phyloP scores from a whole-genome alignment of 306 rosid species.

The Prunus mongolica region DNA sequence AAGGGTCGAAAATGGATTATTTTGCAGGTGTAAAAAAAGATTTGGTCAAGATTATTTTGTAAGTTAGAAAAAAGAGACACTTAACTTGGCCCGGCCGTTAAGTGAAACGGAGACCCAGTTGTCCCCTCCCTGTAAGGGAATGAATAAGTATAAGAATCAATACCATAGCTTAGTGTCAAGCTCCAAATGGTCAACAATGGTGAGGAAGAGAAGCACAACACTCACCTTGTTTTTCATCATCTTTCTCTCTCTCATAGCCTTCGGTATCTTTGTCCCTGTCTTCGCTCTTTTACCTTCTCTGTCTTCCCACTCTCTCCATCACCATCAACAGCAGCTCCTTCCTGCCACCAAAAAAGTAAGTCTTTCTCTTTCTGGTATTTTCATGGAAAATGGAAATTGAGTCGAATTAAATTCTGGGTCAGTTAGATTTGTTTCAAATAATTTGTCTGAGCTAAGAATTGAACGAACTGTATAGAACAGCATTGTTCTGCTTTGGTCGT shows the following conservation, averaged over 20 bases:
- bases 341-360: conserved; percentile 33
- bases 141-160: conserved; percentile 2
- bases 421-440: background rate
- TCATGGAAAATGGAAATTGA: background rate
- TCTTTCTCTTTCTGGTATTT: background rate
- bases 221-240: conserved; percentile 39
- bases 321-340: conserved; percentile 23
- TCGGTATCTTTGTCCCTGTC: conserved; percentile 46
- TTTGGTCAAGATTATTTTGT: no score
- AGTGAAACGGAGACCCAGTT: background rate
- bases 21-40: no score
- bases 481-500: no score
- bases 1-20: no score
- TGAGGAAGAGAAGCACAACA: conserved; percentile 36
- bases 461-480: no score
- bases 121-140: background rate
- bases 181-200: conserved; percentile 53
- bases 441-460: background rate
- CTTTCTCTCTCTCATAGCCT: conserved; percentile 35
- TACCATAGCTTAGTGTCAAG: conserved; percentile 4
- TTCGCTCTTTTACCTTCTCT: conserved; percentile 63
- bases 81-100: background rate
- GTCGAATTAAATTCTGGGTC: background rate
- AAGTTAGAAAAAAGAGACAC: background rate
- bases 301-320: conserved; percentile 11